Conservation (phyloP, 148 eudicot genomes). For the Rhododendron vialii region DNA sequence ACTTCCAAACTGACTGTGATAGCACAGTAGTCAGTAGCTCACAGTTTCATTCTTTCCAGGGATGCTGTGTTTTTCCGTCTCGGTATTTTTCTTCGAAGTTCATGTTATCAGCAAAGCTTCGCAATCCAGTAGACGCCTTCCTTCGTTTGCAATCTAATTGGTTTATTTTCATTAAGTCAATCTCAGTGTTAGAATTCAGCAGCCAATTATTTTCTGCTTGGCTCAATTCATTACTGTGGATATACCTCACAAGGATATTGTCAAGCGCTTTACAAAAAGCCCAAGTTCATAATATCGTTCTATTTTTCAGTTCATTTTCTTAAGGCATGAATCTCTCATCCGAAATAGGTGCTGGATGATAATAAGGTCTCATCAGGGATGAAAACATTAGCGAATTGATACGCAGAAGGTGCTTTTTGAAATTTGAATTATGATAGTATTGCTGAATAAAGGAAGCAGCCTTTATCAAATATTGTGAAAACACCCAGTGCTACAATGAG, state of each 20-base stretch:
- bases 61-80: background rate
- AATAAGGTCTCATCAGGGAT: background rate
- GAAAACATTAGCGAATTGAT: background rate
- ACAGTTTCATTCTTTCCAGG: background rate
- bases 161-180: background rate
- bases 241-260: background rate
- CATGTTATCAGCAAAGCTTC: background rate
- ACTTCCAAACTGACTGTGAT: background rate
- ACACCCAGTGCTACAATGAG: background rate
- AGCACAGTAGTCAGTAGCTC: background rate
- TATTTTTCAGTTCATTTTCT: background rate
- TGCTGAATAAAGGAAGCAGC: background rate
- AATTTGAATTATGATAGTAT: background rate
- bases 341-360: background rate
- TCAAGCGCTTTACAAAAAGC: background rate
- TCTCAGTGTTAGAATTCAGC: background rate
- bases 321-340: background rate
- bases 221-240: background rate
- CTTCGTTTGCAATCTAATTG: background rate
- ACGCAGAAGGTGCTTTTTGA: background rate
- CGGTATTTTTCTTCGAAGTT: background rate
- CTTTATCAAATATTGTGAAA: background rate
- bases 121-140: background rate
- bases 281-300: background rate
- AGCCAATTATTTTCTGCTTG: background rate